These are phyloP conservation scores for Oryza nivara DNA, from an alignment of 176 grass and related monocot species.

Conservation along the genomic window DNA sequence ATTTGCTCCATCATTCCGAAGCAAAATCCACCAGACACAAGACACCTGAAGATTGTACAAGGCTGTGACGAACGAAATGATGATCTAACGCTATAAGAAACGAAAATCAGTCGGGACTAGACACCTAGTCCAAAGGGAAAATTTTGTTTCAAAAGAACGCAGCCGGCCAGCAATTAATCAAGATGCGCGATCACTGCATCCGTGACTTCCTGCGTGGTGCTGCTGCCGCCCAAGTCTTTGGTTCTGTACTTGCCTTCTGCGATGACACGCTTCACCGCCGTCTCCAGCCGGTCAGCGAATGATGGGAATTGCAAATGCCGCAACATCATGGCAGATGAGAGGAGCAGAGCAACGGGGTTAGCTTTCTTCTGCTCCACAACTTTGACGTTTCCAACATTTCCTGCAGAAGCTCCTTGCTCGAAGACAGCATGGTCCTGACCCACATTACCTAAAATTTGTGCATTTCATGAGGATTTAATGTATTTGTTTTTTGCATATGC, in stretches of 20 bases:
- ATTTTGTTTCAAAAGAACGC: neutral
- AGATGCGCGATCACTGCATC: conserved; percentile 84
- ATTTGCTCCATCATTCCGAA: conserved; percentile 32
- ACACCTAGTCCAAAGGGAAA: conserved; percentile 23
- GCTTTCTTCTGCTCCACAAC: conserved; percentile 75
- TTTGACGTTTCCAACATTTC: conserved; percentile 92
- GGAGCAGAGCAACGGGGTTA: conserved; percentile 86
- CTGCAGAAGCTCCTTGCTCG: conserved; percentile 88
- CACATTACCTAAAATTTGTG: conserved; percentile 69
- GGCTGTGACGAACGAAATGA: conserved; percentile 39
- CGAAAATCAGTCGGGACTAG: conserved; percentile 41
- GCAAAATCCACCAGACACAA: conserved; percentile 10
- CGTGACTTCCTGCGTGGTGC: conserved; percentile 83
- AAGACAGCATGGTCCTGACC: conserved; percentile 84
- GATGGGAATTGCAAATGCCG: conserved; percentile 91
- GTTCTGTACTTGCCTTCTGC: conserved; percentile 81
- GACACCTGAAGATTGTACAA: conserved; percentile 30
- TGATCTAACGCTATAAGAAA: conserved; percentile 43
- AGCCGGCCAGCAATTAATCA: neutral
- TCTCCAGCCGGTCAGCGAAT: conserved; percentile 81
- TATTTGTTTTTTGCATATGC: conserved; percentile 6
- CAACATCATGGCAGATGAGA: conserved; percentile 97
- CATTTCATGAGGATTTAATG: neutral
- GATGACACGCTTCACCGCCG: conserved; percentile 79
- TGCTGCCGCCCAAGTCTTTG: conserved; percentile 85